Evolutionary conservation across 106 monocot genomes (phyloP).

Genomic region (Triglochin maritima): DNA sequence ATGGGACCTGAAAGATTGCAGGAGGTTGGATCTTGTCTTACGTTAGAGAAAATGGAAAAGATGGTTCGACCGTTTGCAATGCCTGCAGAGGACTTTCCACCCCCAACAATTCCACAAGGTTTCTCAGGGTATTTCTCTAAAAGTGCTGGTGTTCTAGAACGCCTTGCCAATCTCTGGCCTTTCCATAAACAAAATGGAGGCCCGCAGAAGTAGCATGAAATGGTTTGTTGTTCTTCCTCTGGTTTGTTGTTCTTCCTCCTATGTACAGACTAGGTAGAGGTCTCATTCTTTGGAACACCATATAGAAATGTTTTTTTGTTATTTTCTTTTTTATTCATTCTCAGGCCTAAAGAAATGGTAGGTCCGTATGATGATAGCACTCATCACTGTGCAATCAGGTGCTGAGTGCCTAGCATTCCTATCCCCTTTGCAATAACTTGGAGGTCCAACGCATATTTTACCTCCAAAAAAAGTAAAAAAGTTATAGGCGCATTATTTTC

Average conservation of each 20-base stretch:
- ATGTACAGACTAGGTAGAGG: neutral
- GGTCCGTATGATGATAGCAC: too few species aligned
- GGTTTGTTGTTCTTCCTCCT: neutral
- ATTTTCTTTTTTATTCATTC: too few species aligned
- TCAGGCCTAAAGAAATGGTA: too few species aligned
- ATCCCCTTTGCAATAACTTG: too few species aligned
- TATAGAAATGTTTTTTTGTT: too few species aligned
- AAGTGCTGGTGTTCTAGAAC: slow-evolving; percentile 52
- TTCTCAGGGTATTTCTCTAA: slow-evolving; percentile 65
- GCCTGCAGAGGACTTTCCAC: slow-evolving; percentile 97
- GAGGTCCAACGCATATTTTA: too few species aligned
- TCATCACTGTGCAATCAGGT: too few species aligned
- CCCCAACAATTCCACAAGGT: slow-evolving; percentile 41
- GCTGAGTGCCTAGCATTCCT: too few species aligned
- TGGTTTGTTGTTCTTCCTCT: neutral
- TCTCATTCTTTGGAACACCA: too few species aligned
- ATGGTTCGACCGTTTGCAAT: slow-evolving; percentile 89
- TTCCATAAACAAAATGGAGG: slow-evolving; percentile 43
- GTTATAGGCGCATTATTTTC: too few species aligned
- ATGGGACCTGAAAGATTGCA: slow-evolving; percentile 93
- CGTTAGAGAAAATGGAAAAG: slow-evolving; percentile 76
- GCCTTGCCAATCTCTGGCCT: slow-evolving; percentile 75
- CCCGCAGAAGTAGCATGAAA: neutral
- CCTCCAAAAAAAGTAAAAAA: too few species aligned
- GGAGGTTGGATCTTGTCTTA: slow-evolving; percentile 57